phyloP scores from a whole-genome alignment of 2,329 filamentous ascomycete species.

The Sporothrix dimorphospora region DNA sequence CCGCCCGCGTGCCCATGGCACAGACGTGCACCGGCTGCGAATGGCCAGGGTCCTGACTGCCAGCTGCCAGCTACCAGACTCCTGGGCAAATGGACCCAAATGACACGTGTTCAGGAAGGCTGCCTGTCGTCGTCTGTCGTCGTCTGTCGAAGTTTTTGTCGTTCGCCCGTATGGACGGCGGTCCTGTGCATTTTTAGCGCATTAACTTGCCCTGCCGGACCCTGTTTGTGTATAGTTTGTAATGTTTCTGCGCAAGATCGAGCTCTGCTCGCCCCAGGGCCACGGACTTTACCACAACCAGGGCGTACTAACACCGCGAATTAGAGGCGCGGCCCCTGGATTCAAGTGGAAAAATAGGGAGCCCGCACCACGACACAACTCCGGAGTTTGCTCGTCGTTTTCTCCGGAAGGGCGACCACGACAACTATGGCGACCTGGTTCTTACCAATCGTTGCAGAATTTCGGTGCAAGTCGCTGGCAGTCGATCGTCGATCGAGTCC shows the following conservation, averaged over 20 bases:
- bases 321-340: not conserved
- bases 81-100: not conserved
- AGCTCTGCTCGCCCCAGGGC: not conserved
- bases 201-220: not conserved
- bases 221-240: not conserved
- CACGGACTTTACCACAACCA: not conserved
- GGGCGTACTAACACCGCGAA: not conserved
- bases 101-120: not conserved
- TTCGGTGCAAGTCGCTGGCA: not conserved
- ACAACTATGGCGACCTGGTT: not conserved
- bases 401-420: not conserved
- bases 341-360: not conserved
- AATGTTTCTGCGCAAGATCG: not conserved
- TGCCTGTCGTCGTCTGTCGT: not conserved
- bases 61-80: not conserved
- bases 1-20: not conserved
- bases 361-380: not conserved
- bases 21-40: not conserved
- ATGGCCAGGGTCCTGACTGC: not conserved
- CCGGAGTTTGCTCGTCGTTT: not conserved
- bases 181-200: not conserved
- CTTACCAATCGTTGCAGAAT: not conserved
- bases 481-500: not conserved
- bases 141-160: not conserved
- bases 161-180: conserved; percentile 3